Evolutionary conservation across 306 rosid genomes (phyloP).

Genomic region (Hippophae tibetana): DNA sequence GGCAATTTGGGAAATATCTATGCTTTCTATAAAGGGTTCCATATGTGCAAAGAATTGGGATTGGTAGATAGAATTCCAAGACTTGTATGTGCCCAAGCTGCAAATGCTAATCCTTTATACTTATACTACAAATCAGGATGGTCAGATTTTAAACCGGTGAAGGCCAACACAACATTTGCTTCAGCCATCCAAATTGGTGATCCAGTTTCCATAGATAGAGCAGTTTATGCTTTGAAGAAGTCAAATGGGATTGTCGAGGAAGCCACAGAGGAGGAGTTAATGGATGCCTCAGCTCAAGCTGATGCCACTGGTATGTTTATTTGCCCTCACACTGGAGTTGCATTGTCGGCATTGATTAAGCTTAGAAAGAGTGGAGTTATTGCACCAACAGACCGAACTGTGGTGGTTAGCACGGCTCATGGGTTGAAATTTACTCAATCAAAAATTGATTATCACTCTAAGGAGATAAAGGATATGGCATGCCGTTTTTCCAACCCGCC

Average conservation of each 20-base stretch:
- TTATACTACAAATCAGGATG: conserved; percentile 61
- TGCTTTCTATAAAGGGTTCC: conserved; percentile 79
- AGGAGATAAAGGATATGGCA: conserved; percentile 56
- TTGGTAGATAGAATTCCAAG: conserved; percentile 71
- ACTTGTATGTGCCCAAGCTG: conserved; percentile 92
- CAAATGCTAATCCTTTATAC: conserved; percentile 71
- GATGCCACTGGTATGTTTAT: conserved; percentile 85
- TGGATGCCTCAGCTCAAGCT: conserved; percentile 81
- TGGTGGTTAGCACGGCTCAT: conserved; percentile 86
- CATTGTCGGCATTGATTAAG: conserved; percentile 64
- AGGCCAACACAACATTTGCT: conserved; percentile 54
- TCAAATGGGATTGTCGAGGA: conserved; percentile 82
- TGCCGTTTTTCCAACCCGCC: conserved; percentile 78
- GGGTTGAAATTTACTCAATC: conserved; percentile 86
- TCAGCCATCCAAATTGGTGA: conserved; percentile 86
- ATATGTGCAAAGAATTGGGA: conserved; percentile 70
- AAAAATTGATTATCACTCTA: conserved; percentile 73
- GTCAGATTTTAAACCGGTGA: conserved; percentile 56
- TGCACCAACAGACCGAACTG: conserved; percentile 55
- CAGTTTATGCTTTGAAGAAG: conserved; percentile 59
- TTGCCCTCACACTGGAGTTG: conserved; percentile 93
- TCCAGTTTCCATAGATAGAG: conserved; percentile 81
- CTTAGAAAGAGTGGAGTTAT: conserved; percentile 64
- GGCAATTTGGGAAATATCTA: conserved; percentile 77
- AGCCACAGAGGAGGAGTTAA: conserved; percentile 80